Percentiles rank a stretch among this genome's conserved stretches.
phyloP scores from a whole-genome alignment of 805 yeast species.

The Aciculoconidium aculeatum region DNA sequence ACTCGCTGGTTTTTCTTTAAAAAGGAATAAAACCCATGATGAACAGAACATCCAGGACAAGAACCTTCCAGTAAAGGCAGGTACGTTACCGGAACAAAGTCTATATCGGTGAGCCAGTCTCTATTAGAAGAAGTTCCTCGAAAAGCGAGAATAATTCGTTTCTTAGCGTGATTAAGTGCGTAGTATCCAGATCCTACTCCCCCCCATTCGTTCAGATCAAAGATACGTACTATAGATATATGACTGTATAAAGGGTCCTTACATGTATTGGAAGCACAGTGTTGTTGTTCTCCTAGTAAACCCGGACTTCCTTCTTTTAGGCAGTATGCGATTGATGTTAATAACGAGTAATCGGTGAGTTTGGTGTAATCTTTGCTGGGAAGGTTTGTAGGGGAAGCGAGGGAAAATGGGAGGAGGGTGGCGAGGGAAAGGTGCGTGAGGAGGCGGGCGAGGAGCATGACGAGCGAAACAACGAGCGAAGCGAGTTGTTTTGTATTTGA shows the following conservation, averaged over 20 bases:
- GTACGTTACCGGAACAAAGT: constrained; percentile 41
- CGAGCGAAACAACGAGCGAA: no score
- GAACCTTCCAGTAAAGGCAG: constrained; percentile 33
- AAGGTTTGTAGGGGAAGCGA: neutral
- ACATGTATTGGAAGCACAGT: constrained; percentile 25
- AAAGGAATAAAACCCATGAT: constrained; percentile 56
- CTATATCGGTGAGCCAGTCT: constrained; percentile 61
- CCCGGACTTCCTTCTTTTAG: constrained; percentile 23
- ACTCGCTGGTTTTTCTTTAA: constrained; percentile 35
- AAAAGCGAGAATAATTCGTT: constrained; percentile 45
- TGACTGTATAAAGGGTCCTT: constrained; percentile 11
- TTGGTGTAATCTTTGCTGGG: constrained; percentile 13
- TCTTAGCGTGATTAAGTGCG: constrained; percentile 40
- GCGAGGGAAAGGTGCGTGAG: no score
- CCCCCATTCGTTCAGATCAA: constrained; percentile 37
- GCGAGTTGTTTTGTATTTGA: no score
- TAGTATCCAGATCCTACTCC: constrained; percentile 51
- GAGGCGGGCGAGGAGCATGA: no score
- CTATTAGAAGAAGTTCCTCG: constrained; percentile 58
- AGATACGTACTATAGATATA: constrained; percentile 34
- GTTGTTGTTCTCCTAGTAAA: constrained; percentile 13
- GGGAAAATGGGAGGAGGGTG: no score
- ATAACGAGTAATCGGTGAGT: constrained; percentile 27
- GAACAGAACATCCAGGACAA: constrained; percentile 54
- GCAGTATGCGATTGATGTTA: constrained; percentile 35